A percentile compares a stretch with the other conserved stretches of the same genome.
Conservation (phyloP, 2,329 filamentous ascomycete genomes). For the Ophiostoma tasmaniense region DNA sequence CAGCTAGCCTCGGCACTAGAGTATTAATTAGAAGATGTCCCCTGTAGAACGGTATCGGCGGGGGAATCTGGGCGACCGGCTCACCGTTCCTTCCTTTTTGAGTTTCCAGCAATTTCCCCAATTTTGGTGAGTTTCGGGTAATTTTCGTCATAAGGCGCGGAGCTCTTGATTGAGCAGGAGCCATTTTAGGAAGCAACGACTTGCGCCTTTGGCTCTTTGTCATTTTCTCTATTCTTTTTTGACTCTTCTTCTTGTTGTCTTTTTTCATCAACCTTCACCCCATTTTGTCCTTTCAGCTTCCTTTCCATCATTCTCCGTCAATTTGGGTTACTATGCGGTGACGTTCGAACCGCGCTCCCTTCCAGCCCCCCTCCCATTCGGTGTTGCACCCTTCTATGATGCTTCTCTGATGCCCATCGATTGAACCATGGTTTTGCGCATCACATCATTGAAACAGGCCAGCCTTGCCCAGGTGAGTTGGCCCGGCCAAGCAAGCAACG, state of each 20-base stretch:
- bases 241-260: not conserved
- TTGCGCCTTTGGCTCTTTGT: not conserved
- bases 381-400: conserved; percentile 7
- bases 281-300: not conserved
- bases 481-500: not conserved
- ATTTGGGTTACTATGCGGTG: not conserved
- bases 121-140: not conserved
- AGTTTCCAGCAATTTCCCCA: not conserved
- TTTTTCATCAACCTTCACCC: not conserved
- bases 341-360: not conserved
- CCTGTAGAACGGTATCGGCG: not conserved
- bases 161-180: not conserved
- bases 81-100: conserved; percentile 3
- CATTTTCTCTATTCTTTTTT: not conserved
- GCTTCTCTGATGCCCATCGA: conserved; percentile 10
- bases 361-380: not conserved
- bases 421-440: conserved; percentile 34
- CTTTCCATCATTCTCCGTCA: too few relatives aligned
- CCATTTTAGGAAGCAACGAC: not conserved
- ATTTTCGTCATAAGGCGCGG: not conserved
- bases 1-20: not conserved
- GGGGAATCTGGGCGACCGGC: not conserved
- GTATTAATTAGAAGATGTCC: not conserved
- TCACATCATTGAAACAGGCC: conserved; percentile 33
- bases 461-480: conserved; percentile 28